A percentile compares a stretch with the other conserved stretches of the same genome.
phyloP scores from a whole-genome alignment of 2,329 filamentous ascomycete species.

The Monosporascus sp. region DNA sequence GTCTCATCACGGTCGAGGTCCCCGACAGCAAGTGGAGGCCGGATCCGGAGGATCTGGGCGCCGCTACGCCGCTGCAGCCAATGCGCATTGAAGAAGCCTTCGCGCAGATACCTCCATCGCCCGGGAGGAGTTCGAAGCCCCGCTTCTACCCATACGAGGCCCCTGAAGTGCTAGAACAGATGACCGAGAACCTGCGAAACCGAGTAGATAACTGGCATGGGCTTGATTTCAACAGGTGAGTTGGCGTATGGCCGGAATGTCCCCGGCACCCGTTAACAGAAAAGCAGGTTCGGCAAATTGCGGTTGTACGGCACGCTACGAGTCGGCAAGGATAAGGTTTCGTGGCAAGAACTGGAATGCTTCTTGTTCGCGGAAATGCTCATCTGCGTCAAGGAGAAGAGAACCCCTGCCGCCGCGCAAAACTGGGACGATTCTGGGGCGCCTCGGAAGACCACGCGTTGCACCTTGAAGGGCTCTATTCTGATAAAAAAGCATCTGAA shows the following conservation, averaged over 20 bases:
- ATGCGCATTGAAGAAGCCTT: constrained; percentile 50
- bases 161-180: constrained; percentile 71
- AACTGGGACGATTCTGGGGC: constrained; percentile 62
- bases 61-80: constrained; percentile 39
- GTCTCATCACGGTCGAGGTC: constrained; percentile 89
- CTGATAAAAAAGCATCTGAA: constrained; percentile 97
- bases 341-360: constrained; percentile 97
- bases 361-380: constrained; percentile 98
- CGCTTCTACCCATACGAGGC: constrained; percentile 70
- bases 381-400: constrained; percentile 99
- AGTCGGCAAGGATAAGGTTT: constrained; percentile 92
- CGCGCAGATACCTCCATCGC: constrained; percentile 53
- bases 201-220: constrained; percentile 99
- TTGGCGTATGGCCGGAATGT: background rate
- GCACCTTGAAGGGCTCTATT: constrained; percentile 93
- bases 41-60: constrained; percentile 72
- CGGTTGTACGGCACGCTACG: constrained; percentile 83
- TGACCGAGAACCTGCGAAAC: constrained; percentile 76
- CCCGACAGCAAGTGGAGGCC: constrained; percentile 88
- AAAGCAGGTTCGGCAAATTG: constrained; percentile 76
- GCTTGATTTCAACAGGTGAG: constrained; percentile 76
- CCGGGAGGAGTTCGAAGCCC: constrained; percentile 48
- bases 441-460: constrained; percentile 64
- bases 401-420: constrained; percentile 49
- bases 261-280: constrained; percentile 20